phyloP scores from a whole-genome alignment of 2,329 filamentous ascomycete species.

The Fusarium sp. region DNA sequence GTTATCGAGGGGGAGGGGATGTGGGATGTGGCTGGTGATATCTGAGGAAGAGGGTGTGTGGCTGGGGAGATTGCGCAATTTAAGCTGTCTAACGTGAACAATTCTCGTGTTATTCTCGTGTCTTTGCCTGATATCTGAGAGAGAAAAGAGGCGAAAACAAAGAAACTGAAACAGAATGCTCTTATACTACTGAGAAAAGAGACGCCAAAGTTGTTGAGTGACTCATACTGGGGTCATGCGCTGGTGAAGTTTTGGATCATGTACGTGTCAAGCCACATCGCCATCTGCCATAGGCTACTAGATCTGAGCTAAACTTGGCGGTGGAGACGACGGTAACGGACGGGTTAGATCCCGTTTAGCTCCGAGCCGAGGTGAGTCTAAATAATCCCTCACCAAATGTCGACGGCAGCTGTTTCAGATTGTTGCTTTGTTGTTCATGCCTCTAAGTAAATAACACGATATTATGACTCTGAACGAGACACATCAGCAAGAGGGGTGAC shows the following conservation, averaged over 20 bases:
- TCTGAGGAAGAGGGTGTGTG: neutral
- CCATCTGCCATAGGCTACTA: slow-evolving; percentile 17
- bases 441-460: neutral
- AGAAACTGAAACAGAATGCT: neutral
- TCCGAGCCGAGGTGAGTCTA: neutral
- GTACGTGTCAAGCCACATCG: slow-evolving; percentile 20
- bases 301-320: neutral
- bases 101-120: neutral
- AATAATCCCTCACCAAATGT: slow-evolving; percentile 2
- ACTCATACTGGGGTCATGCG: slow-evolving; percentile 21
- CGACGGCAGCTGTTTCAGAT: neutral
- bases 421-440: neutral
- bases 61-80: slow-evolving; percentile 26
- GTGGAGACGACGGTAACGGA: neutral
- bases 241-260: slow-evolving; percentile 11
- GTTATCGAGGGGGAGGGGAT: neutral
- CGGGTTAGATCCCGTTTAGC: neutral
- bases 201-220: neutral
- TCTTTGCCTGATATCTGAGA: slow-evolving; percentile 1
- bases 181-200: slow-evolving; percentile 7
- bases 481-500: neutral
- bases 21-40: neutral
- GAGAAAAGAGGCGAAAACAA: neutral
- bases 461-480: neutral
- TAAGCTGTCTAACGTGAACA: slow-evolving; percentile 13